Percentiles rank a stretch among this genome's conserved stretches.
Evolutionary conservation across 164 flowering plant species (phyloP).

Genomic region (Liriodendron chinense): DNA sequence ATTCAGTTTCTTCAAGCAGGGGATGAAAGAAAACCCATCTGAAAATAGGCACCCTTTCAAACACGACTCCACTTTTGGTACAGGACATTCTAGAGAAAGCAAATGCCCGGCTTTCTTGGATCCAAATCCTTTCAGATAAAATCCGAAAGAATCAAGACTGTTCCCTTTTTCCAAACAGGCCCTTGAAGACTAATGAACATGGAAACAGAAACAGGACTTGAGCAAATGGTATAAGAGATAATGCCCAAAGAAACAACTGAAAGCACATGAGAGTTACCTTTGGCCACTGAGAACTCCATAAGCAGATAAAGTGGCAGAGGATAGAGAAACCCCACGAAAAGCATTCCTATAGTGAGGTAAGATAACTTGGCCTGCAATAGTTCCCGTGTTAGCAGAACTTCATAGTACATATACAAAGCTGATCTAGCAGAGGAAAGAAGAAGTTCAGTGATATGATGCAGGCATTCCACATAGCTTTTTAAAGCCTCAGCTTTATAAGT

Average conservation of each 20-base stretch:
- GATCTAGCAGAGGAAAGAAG: neutral
- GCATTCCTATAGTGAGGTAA: slow-evolving; percentile 55
- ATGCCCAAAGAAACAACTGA: neutral
- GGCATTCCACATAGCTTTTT: too few relatives aligned
- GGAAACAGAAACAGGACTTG: neutral
- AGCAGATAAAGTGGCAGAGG: slow-evolving; percentile 39
- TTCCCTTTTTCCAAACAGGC: neutral
- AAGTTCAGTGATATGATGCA: neutral
- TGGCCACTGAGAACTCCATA: slow-evolving; percentile 69
- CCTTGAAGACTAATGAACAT: neutral
- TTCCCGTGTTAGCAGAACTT: slow-evolving; percentile 6
- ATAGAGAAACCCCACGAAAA: slow-evolving; percentile 43
- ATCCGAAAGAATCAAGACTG: neutral
- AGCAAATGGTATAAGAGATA: neutral
- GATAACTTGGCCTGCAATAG: slow-evolving; percentile 60
- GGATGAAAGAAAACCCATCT: neutral
- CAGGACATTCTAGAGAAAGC: neutral
- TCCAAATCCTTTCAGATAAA: neutral
- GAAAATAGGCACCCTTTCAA: neutral
- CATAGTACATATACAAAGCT: neutral
- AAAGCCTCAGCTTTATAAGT: too few relatives aligned
- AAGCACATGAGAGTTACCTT: slow-evolving; percentile 38
- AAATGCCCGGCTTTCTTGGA: neutral
- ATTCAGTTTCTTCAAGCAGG: neutral
- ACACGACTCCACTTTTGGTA: neutral